Percentiles rank a stretch among this genome's conserved stretches.
These are phyloP conservation scores for Flaveria floridana DNA, from an alignment of 140 eudicot species.

Conservation along the genomic window DNA sequence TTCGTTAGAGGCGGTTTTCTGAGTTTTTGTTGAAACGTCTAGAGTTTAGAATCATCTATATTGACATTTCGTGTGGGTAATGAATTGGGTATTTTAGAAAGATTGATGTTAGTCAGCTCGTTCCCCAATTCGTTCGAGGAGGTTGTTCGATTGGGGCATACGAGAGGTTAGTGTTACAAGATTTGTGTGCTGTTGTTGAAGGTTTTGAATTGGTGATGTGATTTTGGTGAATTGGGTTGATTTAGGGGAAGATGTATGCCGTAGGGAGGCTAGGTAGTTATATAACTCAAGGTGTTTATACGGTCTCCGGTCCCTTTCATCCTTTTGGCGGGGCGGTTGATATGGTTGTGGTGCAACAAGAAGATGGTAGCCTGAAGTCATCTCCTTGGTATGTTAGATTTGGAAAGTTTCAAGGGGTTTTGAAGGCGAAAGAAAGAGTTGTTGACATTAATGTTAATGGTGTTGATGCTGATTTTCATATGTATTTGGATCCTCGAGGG, in stretches of 20 bases:
- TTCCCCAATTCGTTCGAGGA: slow-evolving; percentile 28
- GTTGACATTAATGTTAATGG: slow-evolving; percentile 80
- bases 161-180: slow-evolving; percentile 7
- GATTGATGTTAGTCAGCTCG: slow-evolving; percentile 26
- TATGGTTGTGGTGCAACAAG: slow-evolving; percentile 84
- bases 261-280: slow-evolving; percentile 87
- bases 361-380: slow-evolving; percentile 83
- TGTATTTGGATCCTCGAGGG: slow-evolving; percentile 80
- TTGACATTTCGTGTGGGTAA: slow-evolving; percentile 33
- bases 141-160: slow-evolving; percentile 23
- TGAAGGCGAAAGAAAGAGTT: slow-evolving; percentile 73
- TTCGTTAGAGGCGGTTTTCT: slow-evolving; percentile 31
- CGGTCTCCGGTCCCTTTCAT: slow-evolving; percentile 83
- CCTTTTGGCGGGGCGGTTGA: slow-evolving; percentile 99
- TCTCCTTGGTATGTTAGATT: slow-evolving; percentile 95
- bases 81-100: slow-evolving; percentile 33
- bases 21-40: slow-evolving; percentile 28
- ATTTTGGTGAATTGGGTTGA: slow-evolving; percentile 31
- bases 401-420: slow-evolving; percentile 97
- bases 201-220: slow-evolving; percentile 27
- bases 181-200: slow-evolving; percentile 9
- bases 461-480: slow-evolving; percentile 66
- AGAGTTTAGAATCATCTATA: slow-evolving; percentile 14
- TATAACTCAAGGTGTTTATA: slow-evolving; percentile 63
- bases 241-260: slow-evolving; percentile 51